Percentiles rank a stretch among this genome's conserved stretches.
These are phyloP conservation scores for Aspergillus kassunensis DNA, from an alignment of 495 filamentous ascomycete species.

Conservation along the genomic window DNA sequence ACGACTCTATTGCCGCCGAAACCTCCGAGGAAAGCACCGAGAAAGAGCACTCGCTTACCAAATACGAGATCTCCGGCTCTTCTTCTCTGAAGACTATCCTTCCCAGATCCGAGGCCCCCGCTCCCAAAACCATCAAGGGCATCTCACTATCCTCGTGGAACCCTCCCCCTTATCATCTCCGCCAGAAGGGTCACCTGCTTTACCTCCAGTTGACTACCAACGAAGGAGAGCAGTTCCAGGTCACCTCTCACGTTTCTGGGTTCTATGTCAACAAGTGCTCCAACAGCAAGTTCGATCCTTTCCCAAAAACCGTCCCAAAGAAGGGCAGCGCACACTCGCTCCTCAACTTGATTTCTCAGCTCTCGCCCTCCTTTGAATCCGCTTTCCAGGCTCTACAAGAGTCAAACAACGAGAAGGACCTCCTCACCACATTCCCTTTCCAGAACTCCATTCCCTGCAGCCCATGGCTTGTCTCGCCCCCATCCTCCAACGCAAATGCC, in stretches of 20 bases:
- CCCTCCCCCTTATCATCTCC: constrained; percentile 84
- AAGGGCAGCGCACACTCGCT: constrained; percentile 76
- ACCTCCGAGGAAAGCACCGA: constrained; percentile 37
- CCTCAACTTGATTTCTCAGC: constrained; percentile 65
- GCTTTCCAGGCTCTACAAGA: constrained; percentile 75
- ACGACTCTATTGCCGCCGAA: constrained; percentile 65
- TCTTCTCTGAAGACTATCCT: constrained; percentile 67
- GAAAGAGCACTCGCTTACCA: constrained; percentile 53
- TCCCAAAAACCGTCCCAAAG: constrained; percentile 67
- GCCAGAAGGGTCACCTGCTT: constrained; percentile 88
- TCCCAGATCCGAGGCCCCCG: constrained; percentile 55
- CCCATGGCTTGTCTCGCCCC: constrained; percentile 82
- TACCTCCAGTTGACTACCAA: constrained; percentile 85
- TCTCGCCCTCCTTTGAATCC: constrained; percentile 78
- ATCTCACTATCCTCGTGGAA: constrained; percentile 93
- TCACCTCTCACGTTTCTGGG: constrained; percentile 87
- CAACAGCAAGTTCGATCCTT: constrained; percentile 88
- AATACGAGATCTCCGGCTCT: constrained; percentile 71
- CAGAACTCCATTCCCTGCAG: constrained; percentile 88
- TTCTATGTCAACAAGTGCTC: constrained; percentile 96
- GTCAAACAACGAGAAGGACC: constrained; percentile 76
- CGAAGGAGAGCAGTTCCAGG: constrained; percentile 88
- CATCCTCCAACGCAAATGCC: constrained; percentile 55
- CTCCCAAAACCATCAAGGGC: constrained; percentile 84
- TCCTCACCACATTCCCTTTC: constrained; percentile 87